phyloP scores from a whole-genome alignment of 1,284 basidiomycete species.

The Ustilago hordei region DNA sequence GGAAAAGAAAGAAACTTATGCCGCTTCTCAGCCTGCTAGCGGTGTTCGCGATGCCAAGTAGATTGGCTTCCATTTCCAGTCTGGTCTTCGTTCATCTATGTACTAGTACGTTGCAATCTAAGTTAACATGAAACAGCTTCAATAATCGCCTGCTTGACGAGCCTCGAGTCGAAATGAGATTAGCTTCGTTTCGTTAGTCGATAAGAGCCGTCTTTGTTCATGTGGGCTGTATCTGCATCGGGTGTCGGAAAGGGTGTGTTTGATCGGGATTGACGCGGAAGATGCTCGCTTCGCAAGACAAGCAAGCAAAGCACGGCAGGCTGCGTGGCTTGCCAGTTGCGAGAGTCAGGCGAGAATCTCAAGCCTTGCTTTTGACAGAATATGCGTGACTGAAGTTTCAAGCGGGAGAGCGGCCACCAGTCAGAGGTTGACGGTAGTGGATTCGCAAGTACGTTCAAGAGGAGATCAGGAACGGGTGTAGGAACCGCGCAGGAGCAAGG shows the following conservation, averaged over 20 bases:
- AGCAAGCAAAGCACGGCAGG: neutral
- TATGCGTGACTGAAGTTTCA: neutral
- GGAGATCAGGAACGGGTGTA: conserved; percentile 9
- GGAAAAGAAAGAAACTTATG: conserved; percentile 33
- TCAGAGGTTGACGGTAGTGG: neutral
- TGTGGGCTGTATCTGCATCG: neutral
- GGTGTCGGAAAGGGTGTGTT: neutral
- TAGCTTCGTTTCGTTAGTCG: neutral
- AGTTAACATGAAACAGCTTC: neutral
- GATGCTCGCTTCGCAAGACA: no score
- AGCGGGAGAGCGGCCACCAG: neutral
- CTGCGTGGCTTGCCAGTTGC: neutral
- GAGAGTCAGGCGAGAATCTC: conserved; percentile 1
- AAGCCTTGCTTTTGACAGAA: neutral
- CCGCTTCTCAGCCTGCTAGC: conserved; percentile 14
- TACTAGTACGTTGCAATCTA: neutral
- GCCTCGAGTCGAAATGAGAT: no score
- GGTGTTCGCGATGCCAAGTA: conserved; percentile 40
- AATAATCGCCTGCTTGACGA: neutral
- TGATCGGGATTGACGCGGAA: neutral
- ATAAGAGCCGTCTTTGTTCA: neutral
- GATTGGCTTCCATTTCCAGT: neutral
- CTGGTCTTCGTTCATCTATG: neutral
- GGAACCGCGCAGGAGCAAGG: neutral
- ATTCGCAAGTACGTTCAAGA: conserved; percentile 1